Base-by-base conservation (phyloP, 305 asterid genomes). In the Plantago coronopus region DNA sequence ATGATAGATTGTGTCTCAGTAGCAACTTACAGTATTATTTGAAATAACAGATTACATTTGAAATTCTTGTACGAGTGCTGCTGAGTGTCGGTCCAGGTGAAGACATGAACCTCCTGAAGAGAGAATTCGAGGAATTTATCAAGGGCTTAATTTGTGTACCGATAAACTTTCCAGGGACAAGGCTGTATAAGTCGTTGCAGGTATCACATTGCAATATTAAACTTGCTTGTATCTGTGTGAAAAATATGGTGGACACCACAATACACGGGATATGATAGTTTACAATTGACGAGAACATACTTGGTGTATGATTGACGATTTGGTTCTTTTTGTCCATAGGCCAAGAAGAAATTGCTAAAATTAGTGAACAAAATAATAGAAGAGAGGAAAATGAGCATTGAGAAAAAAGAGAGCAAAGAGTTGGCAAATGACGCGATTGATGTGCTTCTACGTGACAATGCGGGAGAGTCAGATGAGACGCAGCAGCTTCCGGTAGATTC, bases 121-220 rank as follows among this genome's bases (percentile, higher is more conserved):
- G 59, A 67, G 88, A 93, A 70, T 93, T 89, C 22, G 97, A 76
- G 64, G 95, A 87, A 64, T 82, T 87, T 45, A 82, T 84, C 77
- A 93, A 89, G 69, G 99, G 97, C 54, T 78, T 93, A 69, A 87
- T 93, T 58, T 93, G 96, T 66, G 38, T 93, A 40, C 99, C 99
- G 18, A 65, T 93, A 59, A 93, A 93, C 45, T 74, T 93, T 69
- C 99, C 99, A 0, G 99, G 99, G 25, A 89, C 93, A 42, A 78
- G 86, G 21, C 76, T 93, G 21, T 85, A 93, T 59, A 93, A 78
- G 63, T 87, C 99, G 13, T 68, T 93, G 54, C 80, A 85, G 96
- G 98, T 91, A 85, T 21, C 42, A 19, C 44, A 22, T 25, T 45
- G 58, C 58, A 53, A 5, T 13, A 5, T 53, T 53, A 13, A 42